phyloP scores from a whole-genome alignment of 352 stramenopile species.

The Phytophthora macrochlamydospora region DNA sequence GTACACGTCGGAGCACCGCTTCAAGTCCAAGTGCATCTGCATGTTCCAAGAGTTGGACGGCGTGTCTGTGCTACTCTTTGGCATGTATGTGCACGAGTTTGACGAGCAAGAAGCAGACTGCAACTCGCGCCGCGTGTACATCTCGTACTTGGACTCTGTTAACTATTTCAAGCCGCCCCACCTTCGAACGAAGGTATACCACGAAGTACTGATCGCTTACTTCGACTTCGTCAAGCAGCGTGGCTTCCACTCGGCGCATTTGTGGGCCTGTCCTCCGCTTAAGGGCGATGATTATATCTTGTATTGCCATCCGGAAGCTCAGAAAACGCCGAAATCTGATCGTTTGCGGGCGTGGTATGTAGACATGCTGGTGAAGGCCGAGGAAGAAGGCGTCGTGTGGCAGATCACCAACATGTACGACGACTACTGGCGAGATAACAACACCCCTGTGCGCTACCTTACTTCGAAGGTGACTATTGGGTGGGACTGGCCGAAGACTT shows the following conservation, averaged over 20 bases:
- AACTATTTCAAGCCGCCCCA: constrained; percentile 97
- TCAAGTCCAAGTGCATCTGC: constrained; percentile 98
- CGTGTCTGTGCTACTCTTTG: constrained; percentile 99
- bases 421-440: constrained; percentile 91
- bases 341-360: constrained; percentile 97
- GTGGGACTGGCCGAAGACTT: constrained; percentile 86
- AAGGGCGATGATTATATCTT: constrained; percentile 99
- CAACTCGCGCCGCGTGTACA: constrained; percentile 96
- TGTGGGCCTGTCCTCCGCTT: constrained; percentile 99
- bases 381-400: constrained; percentile 91
- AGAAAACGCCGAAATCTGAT: constrained; percentile 99
- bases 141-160: constrained; percentile 99
- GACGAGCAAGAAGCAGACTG: constrained; percentile 96
- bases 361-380: constrained; percentile 88
- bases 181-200: constrained; percentile 98
- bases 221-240: constrained; percentile 97
- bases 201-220: constrained; percentile 98
- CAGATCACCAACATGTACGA: constrained; percentile 97
- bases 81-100: constrained; percentile 99
- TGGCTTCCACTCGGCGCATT: constrained; percentile 97
- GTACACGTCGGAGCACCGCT: constrained; percentile 89
- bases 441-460: constrained; percentile 81
- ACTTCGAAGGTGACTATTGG: constrained; percentile 91
- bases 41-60: constrained; percentile 99
- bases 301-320: constrained; percentile 98